Evolutionary conservation across 2,329 filamentous ascomycete species (phyloP).

Genomic region (Ophiostoma piceae): DNA sequence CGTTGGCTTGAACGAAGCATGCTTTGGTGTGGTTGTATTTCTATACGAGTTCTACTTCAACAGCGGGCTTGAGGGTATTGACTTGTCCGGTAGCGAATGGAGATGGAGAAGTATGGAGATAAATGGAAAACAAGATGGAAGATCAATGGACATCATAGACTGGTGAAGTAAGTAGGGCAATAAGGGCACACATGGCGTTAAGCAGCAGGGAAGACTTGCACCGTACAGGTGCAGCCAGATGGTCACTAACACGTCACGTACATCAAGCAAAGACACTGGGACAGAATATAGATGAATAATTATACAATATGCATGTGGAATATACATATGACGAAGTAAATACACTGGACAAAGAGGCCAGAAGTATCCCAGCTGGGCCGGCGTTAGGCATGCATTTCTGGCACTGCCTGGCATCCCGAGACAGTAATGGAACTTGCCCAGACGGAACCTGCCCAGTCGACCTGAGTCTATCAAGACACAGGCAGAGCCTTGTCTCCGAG

Average conservation of each 20-base stretch:
- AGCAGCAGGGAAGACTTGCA: no score
- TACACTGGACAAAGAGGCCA: conserved; percentile 2
- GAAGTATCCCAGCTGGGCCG: neutral
- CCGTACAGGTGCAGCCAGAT: neutral
- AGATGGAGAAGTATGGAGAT: no score
- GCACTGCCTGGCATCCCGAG: neutral
- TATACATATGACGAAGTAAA: conserved; percentile 22
- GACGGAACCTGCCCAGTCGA: neutral
- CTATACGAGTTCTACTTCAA: no score
- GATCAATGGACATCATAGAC: no score
- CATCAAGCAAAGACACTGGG: neutral
- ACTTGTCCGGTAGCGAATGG: no score
- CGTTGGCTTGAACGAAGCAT: no score
- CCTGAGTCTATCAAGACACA: neutral
- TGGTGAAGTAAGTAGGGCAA: no score
- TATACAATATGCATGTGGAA: conserved; percentile 27
- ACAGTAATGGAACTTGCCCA: neutral
- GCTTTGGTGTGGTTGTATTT: neutral
- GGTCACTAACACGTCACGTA: neutral
- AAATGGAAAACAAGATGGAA: no score
- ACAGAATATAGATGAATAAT: conserved; percentile 22
- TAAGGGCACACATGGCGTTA: no score
- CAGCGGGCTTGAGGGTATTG: no score
- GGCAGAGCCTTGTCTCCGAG: neutral
- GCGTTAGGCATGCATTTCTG: neutral